Conservation (phyloP, 768 basidiomycete species). For the Termitomyces sp. region DNA sequence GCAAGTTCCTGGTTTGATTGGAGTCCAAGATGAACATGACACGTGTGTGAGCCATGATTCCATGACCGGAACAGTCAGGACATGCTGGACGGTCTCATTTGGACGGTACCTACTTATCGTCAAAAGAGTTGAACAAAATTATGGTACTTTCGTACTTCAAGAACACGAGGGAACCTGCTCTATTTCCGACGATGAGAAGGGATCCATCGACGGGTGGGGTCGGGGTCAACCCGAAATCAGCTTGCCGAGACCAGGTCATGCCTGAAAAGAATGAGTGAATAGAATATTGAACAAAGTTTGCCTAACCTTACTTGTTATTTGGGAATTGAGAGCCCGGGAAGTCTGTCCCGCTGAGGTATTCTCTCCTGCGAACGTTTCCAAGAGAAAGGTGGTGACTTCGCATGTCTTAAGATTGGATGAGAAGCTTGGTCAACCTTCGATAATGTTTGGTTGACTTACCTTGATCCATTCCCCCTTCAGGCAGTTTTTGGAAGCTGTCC, state of each 20-base stretch:
- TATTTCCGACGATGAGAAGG: constrained; percentile 61
- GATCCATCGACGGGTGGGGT: constrained; percentile 50
- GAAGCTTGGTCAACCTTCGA: not conserved
- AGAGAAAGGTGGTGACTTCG: constrained; percentile 49
- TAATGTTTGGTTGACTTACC: constrained; percentile 25
- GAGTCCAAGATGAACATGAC: constrained; percentile 53
- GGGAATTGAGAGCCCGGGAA: constrained; percentile 39
- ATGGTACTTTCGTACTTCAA: constrained; percentile 37
- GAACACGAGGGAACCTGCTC: constrained; percentile 58
- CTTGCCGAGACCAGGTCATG: constrained; percentile 63
- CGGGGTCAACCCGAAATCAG: constrained; percentile 48
- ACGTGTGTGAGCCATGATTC: constrained; percentile 63
- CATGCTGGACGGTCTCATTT: constrained; percentile 21
- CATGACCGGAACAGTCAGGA: constrained; percentile 36
- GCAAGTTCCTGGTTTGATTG: constrained; percentile 35
- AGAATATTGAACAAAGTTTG: not conserved
- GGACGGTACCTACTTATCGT: constrained; percentile 20
- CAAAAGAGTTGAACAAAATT: not conserved
- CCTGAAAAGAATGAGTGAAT: constrained; percentile 33
- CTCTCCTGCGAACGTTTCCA: constrained; percentile 23
- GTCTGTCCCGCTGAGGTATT: constrained; percentile 15
- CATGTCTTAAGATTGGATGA: constrained; percentile 32
- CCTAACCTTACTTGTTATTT: constrained; percentile 36
- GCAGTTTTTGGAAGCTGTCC: constrained; percentile 60
- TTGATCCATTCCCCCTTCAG: constrained; percentile 70